These are phyloP conservation scores for Fraxinus quadrangulata DNA, from an alignment of 257 asterid species.

Conservation along the genomic window DNA sequence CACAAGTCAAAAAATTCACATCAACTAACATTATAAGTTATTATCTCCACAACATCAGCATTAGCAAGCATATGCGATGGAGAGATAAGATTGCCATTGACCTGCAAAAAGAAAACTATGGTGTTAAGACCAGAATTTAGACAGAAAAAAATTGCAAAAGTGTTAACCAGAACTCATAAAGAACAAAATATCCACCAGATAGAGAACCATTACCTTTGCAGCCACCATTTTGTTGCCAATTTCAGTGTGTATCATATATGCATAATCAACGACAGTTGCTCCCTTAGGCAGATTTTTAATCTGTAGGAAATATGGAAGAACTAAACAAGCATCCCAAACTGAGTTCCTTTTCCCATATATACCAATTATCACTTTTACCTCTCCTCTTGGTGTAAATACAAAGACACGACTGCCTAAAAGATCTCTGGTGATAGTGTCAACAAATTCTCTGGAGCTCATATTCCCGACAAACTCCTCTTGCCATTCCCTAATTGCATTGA, in stretches of 20 bases:
- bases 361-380: conserved; percentile 46
- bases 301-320: conserved; percentile 36
- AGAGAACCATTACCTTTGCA: conserved; percentile 57
- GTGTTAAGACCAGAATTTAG: conserved; percentile 20
- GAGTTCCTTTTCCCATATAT: conserved; percentile 5
- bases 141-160: conserved; percentile 1
- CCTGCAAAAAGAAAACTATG: conserved; percentile 47
- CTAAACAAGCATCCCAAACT: conserved; percentile 17
- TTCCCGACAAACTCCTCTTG: conserved; percentile 96
- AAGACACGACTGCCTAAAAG: conserved; percentile 90
- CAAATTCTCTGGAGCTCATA: conserved; percentile 95
- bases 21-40: conserved; percentile 73
- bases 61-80: conserved; percentile 77
- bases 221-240: conserved; percentile 95
- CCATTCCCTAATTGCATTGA: conserved; percentile 97
- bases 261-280: conserved; percentile 81
- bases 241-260: conserved; percentile 88
- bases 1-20: conserved; percentile 17
- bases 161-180: conserved; percentile 1
- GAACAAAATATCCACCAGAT: conserved; percentile 13
- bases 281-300: conserved; percentile 87
- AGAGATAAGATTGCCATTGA: conserved; percentile 87
- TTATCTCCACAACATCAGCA: conserved; percentile 90
- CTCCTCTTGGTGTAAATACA: conserved; percentile 97
- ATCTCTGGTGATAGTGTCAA: conserved; percentile 87